These are phyloP conservation scores for Suillus paluster DNA, from an alignment of 768 basidiomycete species.

Conservation along the genomic window DNA sequence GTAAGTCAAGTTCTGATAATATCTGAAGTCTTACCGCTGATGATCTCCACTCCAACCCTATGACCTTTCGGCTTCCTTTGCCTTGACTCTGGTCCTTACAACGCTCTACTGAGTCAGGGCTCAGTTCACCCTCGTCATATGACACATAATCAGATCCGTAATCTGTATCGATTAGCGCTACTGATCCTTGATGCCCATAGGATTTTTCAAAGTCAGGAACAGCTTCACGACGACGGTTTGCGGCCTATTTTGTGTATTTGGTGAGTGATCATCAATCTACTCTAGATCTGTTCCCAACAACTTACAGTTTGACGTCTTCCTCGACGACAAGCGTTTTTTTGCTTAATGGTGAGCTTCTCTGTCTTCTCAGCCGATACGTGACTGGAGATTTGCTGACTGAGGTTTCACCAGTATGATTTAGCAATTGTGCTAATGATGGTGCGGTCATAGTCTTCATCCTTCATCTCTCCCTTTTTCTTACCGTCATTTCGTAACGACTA, in stretches of 20 bases:
- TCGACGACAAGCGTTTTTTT: background rate
- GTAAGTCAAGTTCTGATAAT: background rate
- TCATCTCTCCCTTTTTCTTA: background rate
- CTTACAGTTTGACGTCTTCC: background rate
- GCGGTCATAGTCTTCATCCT: background rate
- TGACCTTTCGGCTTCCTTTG: background rate
- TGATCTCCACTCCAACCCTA: background rate
- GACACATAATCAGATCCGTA: slow-evolving; percentile 3
- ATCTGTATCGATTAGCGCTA: slow-evolving; percentile 3
- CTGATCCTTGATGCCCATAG: background rate
- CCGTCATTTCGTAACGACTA: background rate
- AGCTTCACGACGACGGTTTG: background rate
- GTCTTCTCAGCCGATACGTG: background rate
- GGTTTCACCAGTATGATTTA: slow-evolving; percentile 10
- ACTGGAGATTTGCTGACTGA: background rate
- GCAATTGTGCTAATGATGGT: background rate
- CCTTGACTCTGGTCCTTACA: background rate
- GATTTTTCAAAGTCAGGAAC: background rate
- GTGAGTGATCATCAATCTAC: background rate
- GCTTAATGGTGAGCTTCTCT: background rate
- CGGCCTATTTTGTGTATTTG: background rate
- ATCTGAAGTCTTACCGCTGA: background rate
- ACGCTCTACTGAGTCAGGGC: background rate
- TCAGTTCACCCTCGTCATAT: background rate
- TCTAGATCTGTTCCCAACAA: background rate